Evolutionary conservation across 2,329 filamentous ascomycete genomes (phyloP), one percentile per base, ranked within the genome.

Genomic region (Botrytis paeoniae): DNA sequence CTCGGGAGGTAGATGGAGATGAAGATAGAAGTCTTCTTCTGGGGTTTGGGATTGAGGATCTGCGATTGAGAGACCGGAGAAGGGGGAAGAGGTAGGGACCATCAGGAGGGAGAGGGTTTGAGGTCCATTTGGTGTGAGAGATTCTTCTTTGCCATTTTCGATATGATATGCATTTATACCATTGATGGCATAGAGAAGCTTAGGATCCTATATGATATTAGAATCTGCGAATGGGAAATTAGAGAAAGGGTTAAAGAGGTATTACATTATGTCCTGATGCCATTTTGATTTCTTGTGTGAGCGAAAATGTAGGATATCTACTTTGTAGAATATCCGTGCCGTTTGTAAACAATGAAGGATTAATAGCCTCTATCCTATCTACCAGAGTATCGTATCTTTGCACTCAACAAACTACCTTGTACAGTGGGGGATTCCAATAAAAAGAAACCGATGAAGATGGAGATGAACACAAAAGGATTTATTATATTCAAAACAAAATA

Each of bases 1-100:
- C 85, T 98, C 95, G 32, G 95, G 95, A 22, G 95, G 95, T 16
- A 98, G 89, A 79, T 98, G 94, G 37, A 99, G 89, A 82, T 98
- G 95, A 8, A 99, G 89, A 82, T 98, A 98, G 84, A 98, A 98
- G 85, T 98, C 96, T 81, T 98, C 93, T 80, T 95, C 92, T 6
- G 88, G 86, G 71, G 87, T 85, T 73, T 85, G 86, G 14, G 80
- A 80, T 76, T 89, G 86, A 63, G 86, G 85, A 72, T 89, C 86
- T 62, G 89, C 84, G 73, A 86, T 87, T 75, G 85, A 84, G 64
- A 88, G 73, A 14, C 75, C 79, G 65, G 87, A 86, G 79, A 89
- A 93, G 37, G 91, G 88, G 43, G 93, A 93, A 25, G 92, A 92
- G 4, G 95, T 98, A 10, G 95, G 95, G 29, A 98, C 95, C 95